Conservation (phyloP, 768 basidiomycete genomes). For the Hygrocybe punicea region DNA sequence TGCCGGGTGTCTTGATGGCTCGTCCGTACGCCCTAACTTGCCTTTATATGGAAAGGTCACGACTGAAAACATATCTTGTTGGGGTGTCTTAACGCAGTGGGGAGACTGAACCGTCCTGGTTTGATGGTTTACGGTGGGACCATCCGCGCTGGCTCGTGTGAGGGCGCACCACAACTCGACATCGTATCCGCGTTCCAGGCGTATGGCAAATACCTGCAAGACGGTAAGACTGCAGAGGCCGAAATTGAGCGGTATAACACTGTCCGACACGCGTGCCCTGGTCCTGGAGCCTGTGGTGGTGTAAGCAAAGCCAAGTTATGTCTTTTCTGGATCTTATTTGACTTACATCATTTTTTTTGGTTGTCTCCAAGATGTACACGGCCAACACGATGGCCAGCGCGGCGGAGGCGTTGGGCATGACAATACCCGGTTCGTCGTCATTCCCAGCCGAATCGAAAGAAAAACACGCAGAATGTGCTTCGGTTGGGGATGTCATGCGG, state of each 20-base stretch:
- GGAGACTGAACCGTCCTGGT: slow-evolving; percentile 91
- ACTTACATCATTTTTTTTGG: background rate
- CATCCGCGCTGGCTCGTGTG: slow-evolving; percentile 90
- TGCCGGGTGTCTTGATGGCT: slow-evolving; percentile 99
- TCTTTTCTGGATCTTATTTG: background rate
- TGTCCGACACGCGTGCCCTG: slow-evolving; percentile 92
- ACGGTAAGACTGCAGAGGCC: slow-evolving; percentile 78
- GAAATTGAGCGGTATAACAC: slow-evolving; percentile 84
- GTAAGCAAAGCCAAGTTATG: slow-evolving; percentile 43
- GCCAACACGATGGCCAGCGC: slow-evolving; percentile 99
- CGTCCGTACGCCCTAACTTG: slow-evolving; percentile 47
- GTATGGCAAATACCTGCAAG: slow-evolving; percentile 92
- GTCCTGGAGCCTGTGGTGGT: slow-evolving; percentile 95
- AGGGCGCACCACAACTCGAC: slow-evolving; percentile 83
- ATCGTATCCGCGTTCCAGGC: slow-evolving; percentile 97
- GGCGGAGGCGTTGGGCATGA: slow-evolving; percentile 93
- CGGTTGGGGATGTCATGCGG: slow-evolving; percentile 78
- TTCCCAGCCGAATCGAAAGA: slow-evolving; percentile 92
- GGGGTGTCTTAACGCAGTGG: slow-evolving; percentile 53
- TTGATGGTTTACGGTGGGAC: slow-evolving; percentile 98
- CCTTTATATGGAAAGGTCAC: background rate
- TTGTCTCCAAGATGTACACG: slow-evolving; percentile 80
- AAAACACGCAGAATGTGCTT: slow-evolving; percentile 80
- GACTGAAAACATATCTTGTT: background rate
- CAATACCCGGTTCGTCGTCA: slow-evolving; percentile 93